Evolutionary conservation across 768 basidiomycete genomes (phyloP).

Genomic region (Cystofilobasidium bisporidii): DNA sequence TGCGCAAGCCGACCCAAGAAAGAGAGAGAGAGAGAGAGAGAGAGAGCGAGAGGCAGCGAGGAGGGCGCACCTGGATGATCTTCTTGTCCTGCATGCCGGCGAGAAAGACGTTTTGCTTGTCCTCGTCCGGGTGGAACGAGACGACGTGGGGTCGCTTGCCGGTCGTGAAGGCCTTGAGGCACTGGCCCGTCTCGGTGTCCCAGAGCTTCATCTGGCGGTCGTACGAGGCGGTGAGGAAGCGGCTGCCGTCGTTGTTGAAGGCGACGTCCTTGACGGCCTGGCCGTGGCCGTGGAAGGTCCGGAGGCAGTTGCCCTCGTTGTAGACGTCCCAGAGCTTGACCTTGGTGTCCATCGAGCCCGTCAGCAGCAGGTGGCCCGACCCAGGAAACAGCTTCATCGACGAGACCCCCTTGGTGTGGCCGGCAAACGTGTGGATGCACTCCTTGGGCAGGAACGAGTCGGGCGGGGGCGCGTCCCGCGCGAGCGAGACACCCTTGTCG

Average conservation of each 20-base stretch:
- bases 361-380: slow-evolving; percentile 83
- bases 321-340: slow-evolving; percentile 99
- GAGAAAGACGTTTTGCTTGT: slow-evolving; percentile 90
- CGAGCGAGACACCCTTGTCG: slow-evolving; percentile 59
- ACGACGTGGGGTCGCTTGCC: slow-evolving; percentile 96
- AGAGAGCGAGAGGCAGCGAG: not conserved
- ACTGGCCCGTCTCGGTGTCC: slow-evolving; percentile 90
- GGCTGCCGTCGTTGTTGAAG: slow-evolving; percentile 84
- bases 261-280: slow-evolving; percentile 94
- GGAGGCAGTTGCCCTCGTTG: slow-evolving; percentile 86
- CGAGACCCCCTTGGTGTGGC: slow-evolving; percentile 93
- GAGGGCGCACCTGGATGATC: slow-evolving; percentile 72
- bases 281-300: slow-evolving; percentile 93
- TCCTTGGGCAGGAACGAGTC: slow-evolving; percentile 90
- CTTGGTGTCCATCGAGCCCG: slow-evolving; percentile 95
- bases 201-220: slow-evolving; percentile 97
- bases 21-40: not conserved
- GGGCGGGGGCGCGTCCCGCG: slow-evolving; percentile 55
- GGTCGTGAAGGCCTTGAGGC: slow-evolving; percentile 90
- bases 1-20: too few species aligned
- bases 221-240: slow-evolving; percentile 84
- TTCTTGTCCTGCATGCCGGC: slow-evolving; percentile 99
- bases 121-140: slow-evolving; percentile 88
- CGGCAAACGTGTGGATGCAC: slow-evolving; percentile 96
- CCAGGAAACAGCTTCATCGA: slow-evolving; percentile 84